Base-by-base conservation (phyloP, 805 yeast genomes). In the Wickerhamomyces bisporus region DNA sequence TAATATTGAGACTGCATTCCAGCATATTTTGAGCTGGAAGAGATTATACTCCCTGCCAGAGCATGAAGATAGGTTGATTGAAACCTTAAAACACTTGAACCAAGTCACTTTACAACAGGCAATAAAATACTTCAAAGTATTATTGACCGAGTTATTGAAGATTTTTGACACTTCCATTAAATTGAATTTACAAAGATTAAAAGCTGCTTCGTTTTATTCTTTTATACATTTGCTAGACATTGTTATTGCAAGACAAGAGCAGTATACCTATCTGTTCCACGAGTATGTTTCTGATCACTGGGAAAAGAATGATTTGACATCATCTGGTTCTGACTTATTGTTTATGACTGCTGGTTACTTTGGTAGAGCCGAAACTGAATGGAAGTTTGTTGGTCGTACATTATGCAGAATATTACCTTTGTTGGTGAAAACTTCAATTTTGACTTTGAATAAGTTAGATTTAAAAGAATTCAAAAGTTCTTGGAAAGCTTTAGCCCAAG, bases 321-420 rank as follows among this genome's bases (percentile, higher is more conserved):
- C 54, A 3, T 62, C 78, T 42, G 87, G 87, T 6, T 57, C 70
- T 20, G 66, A 66, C 37, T 51, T 81, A 32, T 50, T 81, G 27
- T 52, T 62, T 17, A 62, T 68, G 44, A 64, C 77, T 53, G 59
- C 75, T 3, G 62, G 59, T 10, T 61, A 71, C 33, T 76, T 79
- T 47, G 51, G 63, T 11, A 65, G 67, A 26, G 79, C 78, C 13
- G 67, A 65, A 29, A 58, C 66, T 3, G 74, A 68, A 34, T 81
- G 88, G 87, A 76, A 66, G 53, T 68, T 77, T 26, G 65, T 75
- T 32, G 79, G 85, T 4, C 67, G 86, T 52, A 75, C 85, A 0
- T 60, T 79, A 29, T 80, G 86, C 48, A 71, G 88, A 35, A 67
- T 76, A 9, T 67, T 77, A 15, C 67, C 77, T 4, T 61, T 77